A percentile compares a stretch with the other conserved stretches of the same genome.
Conservation (phyloP, 371 early-diverging fungal species). For the Batkoa obscura region DNA sequence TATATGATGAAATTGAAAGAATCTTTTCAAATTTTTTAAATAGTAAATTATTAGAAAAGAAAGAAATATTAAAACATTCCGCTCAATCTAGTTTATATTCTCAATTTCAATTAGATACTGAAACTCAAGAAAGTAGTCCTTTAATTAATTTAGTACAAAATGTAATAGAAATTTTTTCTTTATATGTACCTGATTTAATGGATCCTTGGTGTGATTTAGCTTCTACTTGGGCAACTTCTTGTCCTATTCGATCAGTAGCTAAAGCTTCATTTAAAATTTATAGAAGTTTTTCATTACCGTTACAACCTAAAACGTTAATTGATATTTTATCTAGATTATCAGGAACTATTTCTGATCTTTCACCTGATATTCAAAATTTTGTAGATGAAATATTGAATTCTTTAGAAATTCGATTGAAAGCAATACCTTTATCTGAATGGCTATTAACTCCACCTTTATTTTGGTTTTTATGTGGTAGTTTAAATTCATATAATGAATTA, state of each 20-base stretch:
- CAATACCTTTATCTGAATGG: conserved; percentile 30
- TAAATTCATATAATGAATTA: neutral
- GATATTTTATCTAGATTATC: conserved; percentile 68
- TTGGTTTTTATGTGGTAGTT: neutral
- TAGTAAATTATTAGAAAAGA: neutral
- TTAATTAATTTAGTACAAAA: too few species aligned
- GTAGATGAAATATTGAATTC: conserved; percentile 67
- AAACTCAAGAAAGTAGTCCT: conserved; percentile 6
- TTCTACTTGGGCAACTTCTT: conserved; percentile 76
- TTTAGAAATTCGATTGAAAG: conserved; percentile 37
- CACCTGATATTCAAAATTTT: conserved; percentile 68
- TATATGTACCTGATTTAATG: conserved; percentile 42
- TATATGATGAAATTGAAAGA: neutral
- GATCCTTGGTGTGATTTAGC: conserved; percentile 77
- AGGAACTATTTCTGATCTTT: conserved; percentile 62
- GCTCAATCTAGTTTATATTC: neutral
- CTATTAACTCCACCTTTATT: conserved; percentile 12
- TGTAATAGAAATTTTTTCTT: too few species aligned
- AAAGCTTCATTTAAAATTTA: conserved; percentile 77
- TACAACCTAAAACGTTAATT: conserved; percentile 59
- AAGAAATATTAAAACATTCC: neutral
- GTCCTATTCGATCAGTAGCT: conserved; percentile 78
- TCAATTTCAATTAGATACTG: neutral
- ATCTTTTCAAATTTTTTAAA: neutral
- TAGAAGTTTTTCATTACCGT: conserved; percentile 51